phyloP scores from a whole-genome alignment of 495 filamentous ascomycete genomes.

The Neurospora intermedia region DNA sequence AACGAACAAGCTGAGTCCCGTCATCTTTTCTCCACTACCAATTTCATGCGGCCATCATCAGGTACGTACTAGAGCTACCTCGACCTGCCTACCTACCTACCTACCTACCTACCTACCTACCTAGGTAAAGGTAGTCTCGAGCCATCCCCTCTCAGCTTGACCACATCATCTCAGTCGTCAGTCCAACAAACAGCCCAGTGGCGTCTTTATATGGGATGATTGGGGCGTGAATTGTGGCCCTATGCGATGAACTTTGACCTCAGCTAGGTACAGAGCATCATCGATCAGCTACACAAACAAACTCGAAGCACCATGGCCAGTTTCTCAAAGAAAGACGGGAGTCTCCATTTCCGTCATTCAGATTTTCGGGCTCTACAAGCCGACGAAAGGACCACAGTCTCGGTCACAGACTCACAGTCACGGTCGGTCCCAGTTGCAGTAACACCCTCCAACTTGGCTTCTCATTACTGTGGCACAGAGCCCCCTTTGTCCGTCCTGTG shows the following conservation, averaged over 20 bases:
- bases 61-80: no score
- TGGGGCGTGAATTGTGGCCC: neutral
- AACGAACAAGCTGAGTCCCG: neutral
- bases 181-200: neutral
- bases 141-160: neutral
- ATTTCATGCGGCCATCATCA: neutral
- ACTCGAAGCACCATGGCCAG: neutral
- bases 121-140: neutral
- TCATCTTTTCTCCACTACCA: neutral
- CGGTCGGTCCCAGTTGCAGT: neutral
- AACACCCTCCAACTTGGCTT: neutral
- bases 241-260: neutral
- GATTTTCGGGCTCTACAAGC: neutral
- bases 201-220: neutral
- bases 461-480: neutral
- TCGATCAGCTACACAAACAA: no score
- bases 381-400: neutral
- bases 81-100: no score
- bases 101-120: no score
- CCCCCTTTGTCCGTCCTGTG: neutral
- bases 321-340: neutral
- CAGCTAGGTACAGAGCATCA: no score
- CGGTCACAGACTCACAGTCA: neutral
- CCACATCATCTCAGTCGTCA: neutral
- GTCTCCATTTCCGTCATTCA: neutral